phyloP scores from a whole-genome alignment of 371 early-diverging fungal species.

The Choanephora cucurbitarum region DNA sequence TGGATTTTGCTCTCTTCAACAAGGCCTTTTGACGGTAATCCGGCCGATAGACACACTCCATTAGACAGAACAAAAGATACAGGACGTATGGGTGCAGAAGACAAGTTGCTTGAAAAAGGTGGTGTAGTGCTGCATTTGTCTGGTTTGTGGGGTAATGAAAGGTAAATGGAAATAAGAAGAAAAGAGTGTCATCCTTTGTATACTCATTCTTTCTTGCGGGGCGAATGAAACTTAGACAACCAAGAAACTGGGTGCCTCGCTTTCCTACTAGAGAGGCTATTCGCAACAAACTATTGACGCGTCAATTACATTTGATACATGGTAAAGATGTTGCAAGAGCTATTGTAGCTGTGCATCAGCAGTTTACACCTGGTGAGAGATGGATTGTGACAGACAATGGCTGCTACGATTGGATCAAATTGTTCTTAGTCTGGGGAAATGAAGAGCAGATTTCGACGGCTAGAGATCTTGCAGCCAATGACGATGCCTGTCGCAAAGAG shows the following conservation, averaged over 20 bases:
- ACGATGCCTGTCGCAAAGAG: slow-evolving; percentile 21
- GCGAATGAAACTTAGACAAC: too few relatives aligned
- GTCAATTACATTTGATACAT: slow-evolving; percentile 50
- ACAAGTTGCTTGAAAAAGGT: slow-evolving; percentile 24
- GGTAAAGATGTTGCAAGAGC: slow-evolving; percentile 49
- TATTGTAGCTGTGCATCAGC: slow-evolving; percentile 37
- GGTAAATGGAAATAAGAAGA: slow-evolving; percentile 24
- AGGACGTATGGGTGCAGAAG: slow-evolving; percentile 40
- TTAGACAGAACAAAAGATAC: slow-evolving; percentile 38
- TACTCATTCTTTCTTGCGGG: too few relatives aligned
- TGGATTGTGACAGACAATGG: slow-evolving; percentile 48
- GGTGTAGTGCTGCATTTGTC: slow-evolving; percentile 47
- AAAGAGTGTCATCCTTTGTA: too few relatives aligned
- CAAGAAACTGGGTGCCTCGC: slow-evolving; percentile 46
- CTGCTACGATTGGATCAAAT: slow-evolving; percentile 45
- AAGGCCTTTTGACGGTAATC: slow-evolving; percentile 32
- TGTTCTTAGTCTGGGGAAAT: slow-evolving; percentile 44
- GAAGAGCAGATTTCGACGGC: slow-evolving; percentile 33
- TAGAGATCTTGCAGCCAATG: slow-evolving; percentile 29
- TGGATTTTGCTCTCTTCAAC: slow-evolving; percentile 50
- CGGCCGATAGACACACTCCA: slow-evolving; percentile 40
- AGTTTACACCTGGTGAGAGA: slow-evolving; percentile 34
- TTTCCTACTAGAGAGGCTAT: slow-evolving; percentile 36
- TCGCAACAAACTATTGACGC: slow-evolving; percentile 32
- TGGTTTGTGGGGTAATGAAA: slow-evolving; percentile 48